Evolutionary conservation across 305 asterid genomes (phyloP).

Genomic region (Plantago coronopus): DNA sequence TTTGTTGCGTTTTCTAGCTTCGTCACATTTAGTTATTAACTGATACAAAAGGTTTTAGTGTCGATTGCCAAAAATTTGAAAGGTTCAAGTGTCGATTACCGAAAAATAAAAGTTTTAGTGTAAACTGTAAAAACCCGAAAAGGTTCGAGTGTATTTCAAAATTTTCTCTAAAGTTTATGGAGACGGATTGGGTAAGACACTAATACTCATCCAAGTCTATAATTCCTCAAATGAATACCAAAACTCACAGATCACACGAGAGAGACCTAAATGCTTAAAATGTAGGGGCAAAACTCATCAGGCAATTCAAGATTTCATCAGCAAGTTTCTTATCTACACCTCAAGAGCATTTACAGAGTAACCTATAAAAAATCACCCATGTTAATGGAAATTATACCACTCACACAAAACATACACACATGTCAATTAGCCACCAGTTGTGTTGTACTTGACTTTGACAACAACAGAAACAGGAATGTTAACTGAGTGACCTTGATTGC

Average conservation of each 20-base stretch:
- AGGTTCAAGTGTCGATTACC: no score
- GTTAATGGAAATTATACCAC: conserved; percentile 11
- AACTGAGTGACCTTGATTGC: conserved; percentile 63
- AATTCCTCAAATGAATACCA: neutral
- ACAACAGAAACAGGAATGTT: conserved; percentile 79
- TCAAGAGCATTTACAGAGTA: conserved; percentile 50
- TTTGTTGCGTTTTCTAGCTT: no score
- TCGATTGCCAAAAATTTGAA: no score
- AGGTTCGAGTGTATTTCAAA: no score
- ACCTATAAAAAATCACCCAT: conserved; percentile 44
- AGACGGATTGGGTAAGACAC: no score
- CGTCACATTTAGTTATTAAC: no score
- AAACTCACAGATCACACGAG: neutral
- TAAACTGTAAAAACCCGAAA: no score
- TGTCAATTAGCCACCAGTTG: conserved; percentile 41
- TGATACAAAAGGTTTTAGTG: no score
- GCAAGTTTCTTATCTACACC: conserved; percentile 39
- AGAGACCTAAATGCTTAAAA: neutral
- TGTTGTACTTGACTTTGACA: conserved; percentile 48
- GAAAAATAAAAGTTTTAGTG: no score
- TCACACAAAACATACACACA: conserved; percentile 16
- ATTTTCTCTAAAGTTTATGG: no score
- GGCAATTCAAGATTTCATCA: neutral
- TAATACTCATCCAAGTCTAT: neutral
- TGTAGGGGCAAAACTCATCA: no score